phyloP scores from a whole-genome alignment of 2,329 filamentous ascomycete genomes.

The Pestalotiopsis sp. region DNA sequence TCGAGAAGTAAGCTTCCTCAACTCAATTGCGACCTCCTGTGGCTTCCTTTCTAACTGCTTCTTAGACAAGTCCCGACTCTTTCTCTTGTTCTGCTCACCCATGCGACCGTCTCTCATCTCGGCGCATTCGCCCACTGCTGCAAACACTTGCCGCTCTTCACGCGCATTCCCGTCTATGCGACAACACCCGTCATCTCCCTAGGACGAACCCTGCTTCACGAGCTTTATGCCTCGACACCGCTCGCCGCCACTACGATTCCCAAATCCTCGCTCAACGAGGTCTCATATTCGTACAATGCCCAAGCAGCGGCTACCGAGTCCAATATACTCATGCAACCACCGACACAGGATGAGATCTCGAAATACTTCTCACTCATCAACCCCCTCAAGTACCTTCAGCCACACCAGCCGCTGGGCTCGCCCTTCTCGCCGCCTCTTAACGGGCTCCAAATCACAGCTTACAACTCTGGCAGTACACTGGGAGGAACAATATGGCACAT shows the following conservation, averaged over 20 bases:
- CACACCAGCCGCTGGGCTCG: constrained; percentile 85
- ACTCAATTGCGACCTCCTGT: constrained; percentile 18
- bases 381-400: constrained; percentile 94
- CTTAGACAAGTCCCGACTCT: constrained; percentile 84
- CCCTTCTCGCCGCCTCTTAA: constrained; percentile 88
- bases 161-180: constrained; percentile 90
- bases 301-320: constrained; percentile 52
- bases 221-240: constrained; percentile 88
- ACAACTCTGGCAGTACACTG: constrained; percentile 93
- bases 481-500: constrained; percentile 99
- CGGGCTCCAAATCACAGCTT: constrained; percentile 91
- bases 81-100: constrained; percentile 91
- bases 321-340: constrained; percentile 68
- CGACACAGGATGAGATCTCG: constrained; percentile 85
- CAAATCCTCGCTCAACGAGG: constrained; percentile 69
- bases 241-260: constrained; percentile 86
- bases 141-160: constrained; percentile 92
- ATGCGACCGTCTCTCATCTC: constrained; percentile 88
- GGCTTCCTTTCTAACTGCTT: constrained; percentile 2
- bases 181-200: constrained; percentile 92
- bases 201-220: constrained; percentile 86
- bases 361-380: constrained; percentile 90
- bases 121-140: constrained; percentile 96
- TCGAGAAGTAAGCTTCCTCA: constrained; percentile 73
- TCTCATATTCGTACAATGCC: constrained; percentile 53